Evolutionary conservation across 495 filamentous ascomycete species (phyloP).

Genomic region (Xylaria grammica): DNA sequence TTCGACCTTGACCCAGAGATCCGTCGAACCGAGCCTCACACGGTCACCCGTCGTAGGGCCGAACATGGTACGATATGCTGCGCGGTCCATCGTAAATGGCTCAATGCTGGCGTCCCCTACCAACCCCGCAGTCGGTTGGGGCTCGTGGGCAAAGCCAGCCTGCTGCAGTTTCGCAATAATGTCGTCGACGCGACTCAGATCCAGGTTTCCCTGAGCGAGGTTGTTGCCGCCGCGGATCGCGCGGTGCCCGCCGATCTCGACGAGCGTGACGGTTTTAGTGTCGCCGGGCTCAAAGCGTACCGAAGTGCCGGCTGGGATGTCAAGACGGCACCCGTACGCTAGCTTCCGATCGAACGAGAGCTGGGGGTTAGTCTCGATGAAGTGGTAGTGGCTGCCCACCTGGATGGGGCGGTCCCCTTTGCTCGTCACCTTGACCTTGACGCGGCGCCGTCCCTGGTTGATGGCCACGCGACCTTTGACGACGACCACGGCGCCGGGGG

Average conservation of each 20-base stretch:
- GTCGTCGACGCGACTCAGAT: slow-evolving; percentile 62
- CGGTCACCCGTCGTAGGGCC: slow-evolving; percentile 89
- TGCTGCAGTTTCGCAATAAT: slow-evolving; percentile 69
- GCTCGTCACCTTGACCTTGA: slow-evolving; percentile 77
- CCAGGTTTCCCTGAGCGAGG: slow-evolving; percentile 75
- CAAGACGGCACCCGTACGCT: slow-evolving; percentile 84
- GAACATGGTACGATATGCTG: slow-evolving; percentile 85
- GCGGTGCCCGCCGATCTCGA: slow-evolving; percentile 84
- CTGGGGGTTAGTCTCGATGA: slow-evolving; percentile 90
- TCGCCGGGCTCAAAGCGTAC: slow-evolving; percentile 96
- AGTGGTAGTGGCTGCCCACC: slow-evolving; percentile 96
- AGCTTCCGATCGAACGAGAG: slow-evolving; percentile 88
- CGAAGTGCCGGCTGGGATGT: slow-evolving; percentile 90
- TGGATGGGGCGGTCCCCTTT: slow-evolving; percentile 92
- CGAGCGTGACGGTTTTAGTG: slow-evolving; percentile 87
- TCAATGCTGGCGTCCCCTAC: slow-evolving; percentile 46
- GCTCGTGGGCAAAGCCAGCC: slow-evolving; percentile 77
- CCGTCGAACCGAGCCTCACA: slow-evolving; percentile 80
- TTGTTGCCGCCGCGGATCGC: slow-evolving; percentile 86
- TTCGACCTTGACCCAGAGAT: slow-evolving; percentile 92
- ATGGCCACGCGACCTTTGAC: slow-evolving; percentile 71
- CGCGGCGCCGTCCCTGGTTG: slow-evolving; percentile 76
- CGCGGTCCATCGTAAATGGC: slow-evolving; percentile 73
- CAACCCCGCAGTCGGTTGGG: slow-evolving; percentile 64
- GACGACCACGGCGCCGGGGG: slow-evolving; percentile 80